Percentiles rank a stretch among this genome's conserved stretches.
Evolutionary conservation across 257 asterid species (phyloP).

Genomic region (Datura wrightii): DNA sequence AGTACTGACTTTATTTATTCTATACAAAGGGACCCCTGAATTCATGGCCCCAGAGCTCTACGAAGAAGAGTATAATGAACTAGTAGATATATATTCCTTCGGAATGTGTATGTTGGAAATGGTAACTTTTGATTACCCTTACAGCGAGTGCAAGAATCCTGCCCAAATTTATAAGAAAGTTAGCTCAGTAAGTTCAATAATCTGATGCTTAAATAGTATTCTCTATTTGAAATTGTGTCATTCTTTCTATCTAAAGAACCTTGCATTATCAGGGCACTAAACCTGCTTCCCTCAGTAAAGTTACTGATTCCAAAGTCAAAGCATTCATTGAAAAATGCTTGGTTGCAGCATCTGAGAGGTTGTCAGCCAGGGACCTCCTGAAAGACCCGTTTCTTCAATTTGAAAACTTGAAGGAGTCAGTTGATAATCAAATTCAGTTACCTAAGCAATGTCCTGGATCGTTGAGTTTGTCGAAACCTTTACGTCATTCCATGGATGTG

Average conservation of each 20-base stretch:
- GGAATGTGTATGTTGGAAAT: conserved; percentile 58
- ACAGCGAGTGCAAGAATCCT: conserved; percentile 48
- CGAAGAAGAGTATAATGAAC: conserved; percentile 53
- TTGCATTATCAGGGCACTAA: conserved; percentile 37
- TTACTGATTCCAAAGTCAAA: conserved; percentile 47
- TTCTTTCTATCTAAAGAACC: not conserved
- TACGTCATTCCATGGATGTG: conserved; percentile 65
- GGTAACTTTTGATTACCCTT: conserved; percentile 50
- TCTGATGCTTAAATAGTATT: not conserved
- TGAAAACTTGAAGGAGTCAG: conserved; percentile 39
- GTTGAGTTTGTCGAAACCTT: conserved; percentile 39
- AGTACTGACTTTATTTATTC: not conserved
- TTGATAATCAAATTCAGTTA: conserved; percentile 41
- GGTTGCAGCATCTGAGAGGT: conserved; percentile 50
- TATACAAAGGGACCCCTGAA: conserved; percentile 44
- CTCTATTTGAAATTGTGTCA: not conserved
- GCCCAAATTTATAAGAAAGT: conserved; percentile 54
- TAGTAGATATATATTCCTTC: conserved; percentile 53
- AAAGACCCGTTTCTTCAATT: conserved; percentile 52
- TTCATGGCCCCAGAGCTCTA: conserved; percentile 53
- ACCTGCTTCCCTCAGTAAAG: conserved; percentile 44
- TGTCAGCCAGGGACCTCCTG: conserved; percentile 53
- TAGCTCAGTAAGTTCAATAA: conserved; percentile 11
- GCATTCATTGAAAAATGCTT: conserved; percentile 52
- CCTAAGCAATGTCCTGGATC: conserved; percentile 48